Evolutionary conservation across 768 basidiomycete species (phyloP), one percentile per base, ranked within the genome.

Genomic region (Cubamyces sp.): DNA sequence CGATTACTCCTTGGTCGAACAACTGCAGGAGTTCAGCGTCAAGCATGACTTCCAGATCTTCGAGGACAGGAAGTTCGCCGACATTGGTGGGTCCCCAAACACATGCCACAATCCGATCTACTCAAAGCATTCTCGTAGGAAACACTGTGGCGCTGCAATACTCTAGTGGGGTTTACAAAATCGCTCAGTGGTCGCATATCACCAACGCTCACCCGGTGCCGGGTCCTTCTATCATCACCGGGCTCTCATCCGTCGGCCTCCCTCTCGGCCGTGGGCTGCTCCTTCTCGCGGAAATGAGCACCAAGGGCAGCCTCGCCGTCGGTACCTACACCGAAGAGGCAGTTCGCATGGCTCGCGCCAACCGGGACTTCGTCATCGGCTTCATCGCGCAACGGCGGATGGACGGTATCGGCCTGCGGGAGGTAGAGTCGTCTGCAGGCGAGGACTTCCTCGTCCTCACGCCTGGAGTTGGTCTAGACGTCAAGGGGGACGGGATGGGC

Each of bases 1-100:
- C 74, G 86, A 94, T 47, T 74, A 78, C 11, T 82, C 81, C 7
- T 75, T 98, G 48, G 84, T 96, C 58, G 78, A 85, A 43, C 79
- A 82, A 46, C 80, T 99, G 43, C 82, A 86, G 62, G 79, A 80
- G 39, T 84, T 98, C 7, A 87, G 89, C 70, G 70, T 75, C 48
- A 88, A 91, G 72, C 87, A 97, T 65, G 93, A 97, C 70, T 99
- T 98, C 77, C 74, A 96, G 54, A 95, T 98, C 68, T 99, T 98
- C 68, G 97, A 98, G 78, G 97, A 99, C 78, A 82, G 97, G 66
- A 99, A 99, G 75, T 99, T 99, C 70, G 96, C 97, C 4, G 97
- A 99, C 75, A 98, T 99, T 54, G 96, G 96, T 95, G 64, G 69
- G 83, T 68, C 37, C 15, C 25, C 5, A 5, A 34, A 9, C 34